Evolutionary conservation across 2,329 filamentous ascomycete genomes (phyloP).

Genomic region (Byssochlamys sp.): DNA sequence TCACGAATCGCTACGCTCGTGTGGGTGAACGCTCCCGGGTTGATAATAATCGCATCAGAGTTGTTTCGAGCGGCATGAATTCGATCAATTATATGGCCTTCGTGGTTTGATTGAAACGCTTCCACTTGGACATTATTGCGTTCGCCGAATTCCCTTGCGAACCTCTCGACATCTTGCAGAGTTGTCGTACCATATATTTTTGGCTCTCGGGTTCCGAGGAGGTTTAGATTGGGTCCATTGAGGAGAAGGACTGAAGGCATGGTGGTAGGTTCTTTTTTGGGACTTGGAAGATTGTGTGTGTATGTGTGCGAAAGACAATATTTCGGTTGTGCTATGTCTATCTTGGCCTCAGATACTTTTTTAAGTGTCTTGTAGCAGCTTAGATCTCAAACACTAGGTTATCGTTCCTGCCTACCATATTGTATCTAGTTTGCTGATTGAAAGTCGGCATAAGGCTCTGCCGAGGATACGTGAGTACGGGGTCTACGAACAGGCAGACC

Average conservation of each 20-base stretch:
- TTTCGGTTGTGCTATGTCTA: not conserved
- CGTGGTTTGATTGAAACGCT: conserved; percentile 67
- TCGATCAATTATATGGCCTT: conserved; percentile 63
- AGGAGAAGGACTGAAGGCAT: conserved; percentile 53
- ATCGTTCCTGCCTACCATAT: not conserved
- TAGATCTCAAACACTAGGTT: not conserved
- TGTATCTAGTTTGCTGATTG: not conserved
- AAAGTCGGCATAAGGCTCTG: not conserved
- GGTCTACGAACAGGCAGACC: not conserved
- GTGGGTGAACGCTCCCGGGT: conserved; percentile 66
- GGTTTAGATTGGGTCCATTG: conserved; percentile 76
- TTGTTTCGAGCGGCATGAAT: conserved; percentile 57
- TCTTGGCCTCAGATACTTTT: too few relatives aligned
- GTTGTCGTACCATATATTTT: conserved; percentile 63
- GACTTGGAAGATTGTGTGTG: not conserved
- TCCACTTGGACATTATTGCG: conserved; percentile 43
- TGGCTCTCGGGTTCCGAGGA: conserved; percentile 66
- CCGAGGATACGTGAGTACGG: not conserved
- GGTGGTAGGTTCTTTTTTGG: not conserved
- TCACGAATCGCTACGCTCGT: conserved; percentile 69
- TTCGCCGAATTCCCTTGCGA: conserved; percentile 42
- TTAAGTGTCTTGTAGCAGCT: not conserved
- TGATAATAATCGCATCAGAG: conserved; percentile 58
- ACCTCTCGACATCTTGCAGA: conserved; percentile 50
- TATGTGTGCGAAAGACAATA: not conserved